Evolutionary conservation across 768 basidiomycete species (phyloP).

Genomic region (Cystoderma amianthinum): DNA sequence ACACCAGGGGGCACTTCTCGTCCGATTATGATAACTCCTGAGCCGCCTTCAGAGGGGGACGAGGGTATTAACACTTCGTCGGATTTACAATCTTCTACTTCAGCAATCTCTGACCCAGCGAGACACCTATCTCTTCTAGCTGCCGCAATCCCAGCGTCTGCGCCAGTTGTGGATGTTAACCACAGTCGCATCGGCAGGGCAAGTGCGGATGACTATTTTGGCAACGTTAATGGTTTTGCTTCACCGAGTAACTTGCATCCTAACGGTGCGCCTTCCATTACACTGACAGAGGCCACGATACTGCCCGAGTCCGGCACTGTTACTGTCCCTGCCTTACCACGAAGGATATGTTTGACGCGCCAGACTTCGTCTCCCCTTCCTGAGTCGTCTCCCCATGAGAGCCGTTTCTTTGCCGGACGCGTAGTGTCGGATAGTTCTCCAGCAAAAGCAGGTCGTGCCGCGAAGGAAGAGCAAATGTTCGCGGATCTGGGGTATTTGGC

Average conservation of each 20-base stretch:
- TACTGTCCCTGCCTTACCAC: constrained; percentile 40
- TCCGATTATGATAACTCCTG: constrained; percentile 9
- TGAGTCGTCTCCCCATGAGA: constrained; percentile 24
- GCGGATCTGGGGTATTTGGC: constrained; percentile 60
- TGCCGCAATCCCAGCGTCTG: constrained; percentile 13
- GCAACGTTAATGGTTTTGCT: constrained; percentile 4
- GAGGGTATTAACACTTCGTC: neutral
- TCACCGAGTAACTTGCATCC: neutral
- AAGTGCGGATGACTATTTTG: constrained; percentile 10
- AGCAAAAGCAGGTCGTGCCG: constrained; percentile 36
- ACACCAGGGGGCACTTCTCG: neutral
- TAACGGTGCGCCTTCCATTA: neutral
- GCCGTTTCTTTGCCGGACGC: constrained; percentile 22
- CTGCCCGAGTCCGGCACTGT: constrained; percentile 13
- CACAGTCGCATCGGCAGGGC: constrained; percentile 1
- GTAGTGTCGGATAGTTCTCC: constrained; percentile 19
- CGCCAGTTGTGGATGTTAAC: constrained; percentile 8
- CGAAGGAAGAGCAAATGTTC: constrained; percentile 66
- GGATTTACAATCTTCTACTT: too few relatives aligned
- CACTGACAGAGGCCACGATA: neutral
- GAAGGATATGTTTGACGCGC: constrained; percentile 48
- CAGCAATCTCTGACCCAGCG: constrained; percentile 1
- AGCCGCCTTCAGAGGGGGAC: constrained; percentile 12
- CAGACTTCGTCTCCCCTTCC: constrained; percentile 64
- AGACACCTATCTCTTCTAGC: constrained; percentile 4